A percentile compares a stretch with the other conserved stretches of the same genome.
Evolutionary conservation across 495 filamentous ascomycete species (phyloP).

Genomic region (Podospora conica): DNA sequence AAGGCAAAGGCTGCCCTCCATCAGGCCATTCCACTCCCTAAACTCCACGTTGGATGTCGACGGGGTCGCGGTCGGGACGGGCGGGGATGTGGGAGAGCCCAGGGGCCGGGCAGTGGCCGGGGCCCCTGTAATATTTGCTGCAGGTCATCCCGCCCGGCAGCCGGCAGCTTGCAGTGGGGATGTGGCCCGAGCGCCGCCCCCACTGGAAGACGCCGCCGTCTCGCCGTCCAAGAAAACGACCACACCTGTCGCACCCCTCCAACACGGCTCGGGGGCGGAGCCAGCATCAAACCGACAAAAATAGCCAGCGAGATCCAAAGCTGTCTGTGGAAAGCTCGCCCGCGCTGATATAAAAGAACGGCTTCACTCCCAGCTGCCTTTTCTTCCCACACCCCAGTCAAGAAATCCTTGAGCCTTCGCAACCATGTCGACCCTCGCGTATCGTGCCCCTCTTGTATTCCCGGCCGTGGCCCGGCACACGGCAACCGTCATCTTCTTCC

Average conservation of each 20-base stretch:
- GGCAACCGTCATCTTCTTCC: conserved; percentile 88
- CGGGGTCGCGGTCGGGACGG: neutral
- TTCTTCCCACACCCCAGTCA: neutral
- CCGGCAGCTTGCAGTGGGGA: neutral
- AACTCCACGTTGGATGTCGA: neutral
- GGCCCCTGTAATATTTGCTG: neutral
- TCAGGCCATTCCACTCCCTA: neutral
- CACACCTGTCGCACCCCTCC: neutral
- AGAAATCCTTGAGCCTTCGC: neutral
- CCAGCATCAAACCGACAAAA: neutral
- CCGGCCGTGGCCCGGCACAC: conserved; percentile 88
- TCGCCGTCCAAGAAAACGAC: neutral
- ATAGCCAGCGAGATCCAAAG: neutral
- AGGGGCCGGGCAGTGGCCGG: neutral
- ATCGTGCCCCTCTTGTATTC: conserved; percentile 53
- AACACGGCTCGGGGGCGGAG: neutral
- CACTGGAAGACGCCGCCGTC: neutral
- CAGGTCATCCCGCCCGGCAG: neutral
- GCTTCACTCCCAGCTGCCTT: too few relatives aligned
- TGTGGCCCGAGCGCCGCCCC: neutral
- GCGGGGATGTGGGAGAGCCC: neutral
- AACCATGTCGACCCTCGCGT: conserved; percentile 28
- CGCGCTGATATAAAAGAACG: neutral
- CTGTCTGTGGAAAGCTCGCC: neutral
- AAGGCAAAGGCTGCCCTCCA: neutral